Evolutionary conservation across 176 grass and related monocot genomes (phyloP), one percentile per base, ranked within the genome.

Genomic region (Lolium perenne): DNA sequence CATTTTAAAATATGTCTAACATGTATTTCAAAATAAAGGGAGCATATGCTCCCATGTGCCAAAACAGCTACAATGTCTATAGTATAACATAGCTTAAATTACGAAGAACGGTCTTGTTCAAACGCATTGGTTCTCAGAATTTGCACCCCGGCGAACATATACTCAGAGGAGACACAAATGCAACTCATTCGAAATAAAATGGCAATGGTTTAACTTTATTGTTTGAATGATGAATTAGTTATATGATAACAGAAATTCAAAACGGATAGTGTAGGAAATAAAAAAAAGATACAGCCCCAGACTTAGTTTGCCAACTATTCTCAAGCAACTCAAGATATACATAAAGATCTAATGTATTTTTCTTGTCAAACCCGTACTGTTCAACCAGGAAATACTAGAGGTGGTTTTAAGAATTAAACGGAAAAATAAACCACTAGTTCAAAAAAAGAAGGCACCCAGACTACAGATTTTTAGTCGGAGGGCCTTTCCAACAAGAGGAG

Each of bases 281-380:
- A 14, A 43, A 60, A 35, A 35, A 43, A 13, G 49, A 55, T 56
- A 43, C 32, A 70, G 7, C 18, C 3, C 17, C 11, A 55, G 40
- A 35, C 10, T 10, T 35, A n/a, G 10, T 17, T 58, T 43, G 12
- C 11, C 1, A 73, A 63, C 3, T 74, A 29, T 74, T 40, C 56
- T 66, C 4, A 32, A 55, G 32, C 35, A 74, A 20, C 43, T 80
- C 80, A 64, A 77, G 21, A 51, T 51, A 13, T 51, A 14, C 12
- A 55, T 82, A 16, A 74, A 82, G 51, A 65, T 57, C 18, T 43
- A 80, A 1, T 65, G 40, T 32, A 81, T 51, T 71, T 60, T 41
- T 35, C 32, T 80, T 83, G 7, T 35, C 4, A 2, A 79, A 12
- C 14, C 10, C 53, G 61, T 41, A 72, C 29, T 72, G 16, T 59